Evolutionary conservation across 2,329 filamentous ascomycete species (phyloP), one percentile per base, ranked within the genome.

Genomic region (Intubia oerlemansii): DNA sequence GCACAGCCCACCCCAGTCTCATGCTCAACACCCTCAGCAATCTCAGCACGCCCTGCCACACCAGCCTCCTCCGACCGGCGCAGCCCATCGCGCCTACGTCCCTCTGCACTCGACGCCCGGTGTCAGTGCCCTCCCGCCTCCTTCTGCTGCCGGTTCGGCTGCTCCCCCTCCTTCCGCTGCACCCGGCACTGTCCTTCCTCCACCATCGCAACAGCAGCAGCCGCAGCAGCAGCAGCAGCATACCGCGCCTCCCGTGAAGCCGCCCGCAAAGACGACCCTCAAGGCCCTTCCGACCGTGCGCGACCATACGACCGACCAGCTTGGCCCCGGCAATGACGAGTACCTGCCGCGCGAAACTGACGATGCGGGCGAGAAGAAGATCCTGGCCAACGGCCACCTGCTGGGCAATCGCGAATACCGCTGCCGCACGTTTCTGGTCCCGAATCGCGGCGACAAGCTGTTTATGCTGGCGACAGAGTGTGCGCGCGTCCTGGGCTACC

Each of bases 391-490:
- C 41, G 88, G 88, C 23, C 73, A 84, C 43, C 68, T 84, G 14
- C 62, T 77, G 17, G 84, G 82, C 35, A 69, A 66, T 14, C 78
- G 88, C 41, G 76, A 85, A 44, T 98, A 93, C 55, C 72, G 78
- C 47, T 93, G 85, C 51, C 66, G 84, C 37, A 95, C 85, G 1
- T 98, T 98, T 48, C 69, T 79, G 38, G 84, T 98, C 4, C 82
- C 85, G 12, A 74, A 90, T 43, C 65, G 88, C 41, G 82, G 80
- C 17, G 75, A 90, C 39, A 93, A 93, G 52, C 65, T 95, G 5
- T 98, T 95, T 54, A 98, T 98, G 88, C 67, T 98, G 29, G 88
- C 88, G 20, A 98, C 88, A 11, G 88, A 98, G 52, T 95, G 88
- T 47, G 88, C 88, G 15, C 71, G 88, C 39, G 82, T 93, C 4